These are phyloP conservation scores for Pyrus hybrid DNA, from an alignment of 331 rosid species.

Conservation along the genomic window DNA sequence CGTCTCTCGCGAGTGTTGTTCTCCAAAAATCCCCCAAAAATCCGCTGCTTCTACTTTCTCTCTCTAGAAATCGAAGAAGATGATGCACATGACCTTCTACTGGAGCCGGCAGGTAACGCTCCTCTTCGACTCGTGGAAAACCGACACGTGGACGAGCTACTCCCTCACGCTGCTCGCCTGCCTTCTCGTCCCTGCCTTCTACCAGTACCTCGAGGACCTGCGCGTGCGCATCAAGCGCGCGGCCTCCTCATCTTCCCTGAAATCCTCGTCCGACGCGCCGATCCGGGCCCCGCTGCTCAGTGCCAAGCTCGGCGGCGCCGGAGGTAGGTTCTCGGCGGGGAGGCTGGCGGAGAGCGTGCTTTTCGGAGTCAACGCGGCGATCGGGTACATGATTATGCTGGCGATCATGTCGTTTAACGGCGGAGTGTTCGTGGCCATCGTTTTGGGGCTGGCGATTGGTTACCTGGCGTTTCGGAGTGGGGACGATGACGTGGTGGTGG, in stretches of 20 bases:
- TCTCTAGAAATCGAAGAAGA: slow-evolving; percentile 27
- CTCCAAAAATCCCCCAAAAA: not conserved
- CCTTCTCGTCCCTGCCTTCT: slow-evolving; percentile 49
- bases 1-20: not conserved
- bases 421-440: slow-evolving; percentile 73
- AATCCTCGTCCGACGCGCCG: slow-evolving; percentile 21
- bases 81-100: slow-evolving; percentile 99
- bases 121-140: slow-evolving; percentile 61
- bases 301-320: slow-evolving; percentile 19
- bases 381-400: slow-evolving; percentile 88
- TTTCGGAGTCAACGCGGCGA: slow-evolving; percentile 67
- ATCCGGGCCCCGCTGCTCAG: slow-evolving; percentile 48
- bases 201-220: slow-evolving; percentile 62
- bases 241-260: slow-evolving; percentile 16
- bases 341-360: slow-evolving; percentile 50
- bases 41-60: not conserved
- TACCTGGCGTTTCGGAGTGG: slow-evolving; percentile 52
- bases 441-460: slow-evolving; percentile 64
- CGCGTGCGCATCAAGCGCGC: slow-evolving; percentile 53
- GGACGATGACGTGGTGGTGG: slow-evolving; percentile 39
- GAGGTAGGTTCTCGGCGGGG: slow-evolving; percentile 22
- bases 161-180: slow-evolving; percentile 58
- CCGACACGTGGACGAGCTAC: slow-evolving; percentile 60
- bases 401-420: slow-evolving; percentile 90
- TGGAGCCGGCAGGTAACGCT: slow-evolving; percentile 75